A percentile compares a stretch with the other conserved stretches of the same genome.
phyloP scores from a whole-genome alignment of 1,284 basidiomycete genomes.

The Cutaneotrichosporon sp. region DNA sequence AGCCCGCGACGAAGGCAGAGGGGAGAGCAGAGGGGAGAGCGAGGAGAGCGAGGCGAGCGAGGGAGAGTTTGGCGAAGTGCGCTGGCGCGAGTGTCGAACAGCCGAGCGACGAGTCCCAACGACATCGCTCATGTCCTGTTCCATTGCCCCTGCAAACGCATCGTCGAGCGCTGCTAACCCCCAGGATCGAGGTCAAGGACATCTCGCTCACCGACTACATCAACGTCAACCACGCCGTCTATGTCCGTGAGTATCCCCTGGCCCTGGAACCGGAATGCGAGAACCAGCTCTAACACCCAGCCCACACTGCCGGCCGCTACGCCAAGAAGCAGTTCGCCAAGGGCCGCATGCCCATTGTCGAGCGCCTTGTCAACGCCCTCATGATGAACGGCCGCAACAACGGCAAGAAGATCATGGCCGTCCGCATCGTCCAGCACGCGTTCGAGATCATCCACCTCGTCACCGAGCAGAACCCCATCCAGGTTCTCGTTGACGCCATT shows the following conservation, averaged over 20 bases:
- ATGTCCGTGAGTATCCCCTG: slow-evolving; percentile 61
- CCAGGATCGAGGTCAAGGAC: slow-evolving; percentile 97
- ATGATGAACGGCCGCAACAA: slow-evolving; percentile 99
- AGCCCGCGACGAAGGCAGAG: background rate
- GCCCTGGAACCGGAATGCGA: too few relatives aligned
- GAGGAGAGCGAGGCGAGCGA: background rate
- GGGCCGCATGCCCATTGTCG: slow-evolving; percentile 99
- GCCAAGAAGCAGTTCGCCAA: slow-evolving; percentile 99
- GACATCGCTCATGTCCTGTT: background rate
- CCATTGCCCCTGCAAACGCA: too few relatives aligned
- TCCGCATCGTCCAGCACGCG: slow-evolving; percentile 99
- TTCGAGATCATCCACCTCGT: slow-evolving; percentile 99
- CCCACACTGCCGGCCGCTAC: slow-evolving; percentile 99
- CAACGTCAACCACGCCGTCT: slow-evolving; percentile 97
- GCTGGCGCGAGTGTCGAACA: background rate
- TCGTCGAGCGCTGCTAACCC: background rate
- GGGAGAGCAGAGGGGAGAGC: background rate
- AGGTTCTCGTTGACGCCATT: slow-evolving; percentile 95
- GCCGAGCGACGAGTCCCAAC: background rate
- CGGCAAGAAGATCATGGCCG: slow-evolving; percentile 99
- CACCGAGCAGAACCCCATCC: slow-evolving; percentile 99
- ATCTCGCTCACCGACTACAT: slow-evolving; percentile 99
- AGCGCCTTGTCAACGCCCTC: slow-evolving; percentile 96
- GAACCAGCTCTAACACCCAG: slow-evolving; percentile 22
- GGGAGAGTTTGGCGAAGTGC: background rate